Evolutionary conservation across 2,329 filamentous ascomycete species (phyloP).

Genomic region (Rhynchosporium agropyri): DNA sequence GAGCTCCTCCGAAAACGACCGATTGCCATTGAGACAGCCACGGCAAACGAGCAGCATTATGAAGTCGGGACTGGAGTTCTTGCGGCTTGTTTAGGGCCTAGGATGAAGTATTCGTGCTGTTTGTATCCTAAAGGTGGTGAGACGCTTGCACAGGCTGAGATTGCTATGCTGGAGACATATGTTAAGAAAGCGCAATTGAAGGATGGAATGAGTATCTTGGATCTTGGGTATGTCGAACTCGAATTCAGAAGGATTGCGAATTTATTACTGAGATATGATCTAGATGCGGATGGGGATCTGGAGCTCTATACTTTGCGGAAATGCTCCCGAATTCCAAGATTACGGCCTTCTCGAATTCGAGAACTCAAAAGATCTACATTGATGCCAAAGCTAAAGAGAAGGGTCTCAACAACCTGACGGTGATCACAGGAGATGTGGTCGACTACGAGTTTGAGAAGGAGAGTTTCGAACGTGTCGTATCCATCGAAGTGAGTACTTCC

Average conservation of each 20-base stretch:
- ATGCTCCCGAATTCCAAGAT: slow-evolving; percentile 62
- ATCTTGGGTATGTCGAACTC: slow-evolving; percentile 32
- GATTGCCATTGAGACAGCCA: slow-evolving; percentile 68
- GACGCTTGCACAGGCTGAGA: slow-evolving; percentile 67
- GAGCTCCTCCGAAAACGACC: slow-evolving; percentile 59
- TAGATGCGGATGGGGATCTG: slow-evolving; percentile 71
- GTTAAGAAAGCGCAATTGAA: slow-evolving; percentile 55
- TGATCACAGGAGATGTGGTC: slow-evolving; percentile 69
- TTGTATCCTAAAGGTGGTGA: slow-evolving; percentile 64
- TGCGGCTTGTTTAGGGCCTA: slow-evolving; percentile 61
- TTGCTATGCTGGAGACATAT: slow-evolving; percentile 66
- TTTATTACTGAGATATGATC: not conserved
- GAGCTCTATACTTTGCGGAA: slow-evolving; percentile 66
- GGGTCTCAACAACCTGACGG: slow-evolving; percentile 60
- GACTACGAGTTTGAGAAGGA: slow-evolving; percentile 63
- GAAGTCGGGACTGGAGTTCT: slow-evolving; percentile 70
- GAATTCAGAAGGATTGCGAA: not conserved
- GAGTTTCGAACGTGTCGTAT: slow-evolving; percentile 66
- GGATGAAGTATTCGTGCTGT: slow-evolving; percentile 74
- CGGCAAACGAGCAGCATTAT: slow-evolving; percentile 72
- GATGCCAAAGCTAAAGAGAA: slow-evolving; percentile 59
- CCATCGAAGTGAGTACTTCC: slow-evolving; percentile 54
- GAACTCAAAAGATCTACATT: slow-evolving; percentile 69
- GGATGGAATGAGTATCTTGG: slow-evolving; percentile 43
- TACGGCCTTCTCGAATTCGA: slow-evolving; percentile 70